Conservation (phyloP, 1,284 basidiomycete genomes). For the Pseudozyma pruni region DNA sequence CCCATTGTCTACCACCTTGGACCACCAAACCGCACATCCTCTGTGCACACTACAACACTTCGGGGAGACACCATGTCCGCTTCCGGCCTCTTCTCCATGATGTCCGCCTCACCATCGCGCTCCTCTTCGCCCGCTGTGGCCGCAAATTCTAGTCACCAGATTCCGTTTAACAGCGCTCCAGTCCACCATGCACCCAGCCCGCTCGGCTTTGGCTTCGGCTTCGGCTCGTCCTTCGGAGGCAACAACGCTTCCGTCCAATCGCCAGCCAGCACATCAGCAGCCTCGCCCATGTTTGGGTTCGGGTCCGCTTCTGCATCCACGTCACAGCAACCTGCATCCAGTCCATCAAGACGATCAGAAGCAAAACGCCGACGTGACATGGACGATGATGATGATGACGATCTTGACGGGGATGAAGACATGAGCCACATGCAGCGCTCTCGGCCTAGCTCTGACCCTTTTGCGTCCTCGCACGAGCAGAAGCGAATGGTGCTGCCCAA, state of each 20-base stretch:
- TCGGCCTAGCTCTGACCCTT: slow-evolving; percentile 21
- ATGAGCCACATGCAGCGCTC: slow-evolving; percentile 31
- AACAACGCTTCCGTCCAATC: slow-evolving; percentile 24
- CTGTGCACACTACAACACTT: no score
- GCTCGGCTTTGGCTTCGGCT: slow-evolving; percentile 56
- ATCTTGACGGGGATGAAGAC: slow-evolving; percentile 47
- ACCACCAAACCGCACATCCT: no score
- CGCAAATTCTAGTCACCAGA: slow-evolving; percentile 44
- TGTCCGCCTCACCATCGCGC: slow-evolving; percentile 43
- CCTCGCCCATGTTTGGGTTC: slow-evolving; percentile 28
- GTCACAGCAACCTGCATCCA: slow-evolving; percentile 4
- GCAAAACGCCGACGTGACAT: slow-evolving; percentile 46
- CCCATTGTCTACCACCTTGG: no score
- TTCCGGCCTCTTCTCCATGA: slow-evolving; percentile 28
- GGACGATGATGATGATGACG: slow-evolving; percentile 34
- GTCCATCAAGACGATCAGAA: slow-evolving; percentile 35
- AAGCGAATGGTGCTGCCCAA: slow-evolving; percentile 42
- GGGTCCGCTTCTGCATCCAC: slow-evolving; percentile 11
- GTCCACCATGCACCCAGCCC: slow-evolving; percentile 55
- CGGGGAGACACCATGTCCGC: slow-evolving; percentile 22
- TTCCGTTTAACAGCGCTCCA: slow-evolving; percentile 52
- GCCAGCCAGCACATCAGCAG: slow-evolving; percentile 13
- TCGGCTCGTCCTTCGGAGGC: slow-evolving; percentile 49
- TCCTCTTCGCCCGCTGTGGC: slow-evolving; percentile 46
- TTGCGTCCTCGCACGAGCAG: slow-evolving; percentile 16